Conservation (phyloP, 768 basidiomycete genomes). For the Tulasnella sp. region DNA sequence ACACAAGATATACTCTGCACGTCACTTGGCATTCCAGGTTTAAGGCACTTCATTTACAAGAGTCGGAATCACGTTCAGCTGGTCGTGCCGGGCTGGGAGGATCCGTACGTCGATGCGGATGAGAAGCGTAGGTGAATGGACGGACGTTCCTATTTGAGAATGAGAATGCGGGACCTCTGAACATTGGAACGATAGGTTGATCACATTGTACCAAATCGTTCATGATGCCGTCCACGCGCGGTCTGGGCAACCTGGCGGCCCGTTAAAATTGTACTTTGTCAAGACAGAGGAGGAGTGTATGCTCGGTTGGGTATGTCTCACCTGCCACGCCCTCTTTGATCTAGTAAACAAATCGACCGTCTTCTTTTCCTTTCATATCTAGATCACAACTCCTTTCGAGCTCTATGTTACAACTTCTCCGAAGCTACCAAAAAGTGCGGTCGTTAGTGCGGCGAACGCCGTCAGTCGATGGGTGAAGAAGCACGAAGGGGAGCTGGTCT, state of each 20-base stretch:
- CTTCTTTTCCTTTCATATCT: not conserved
- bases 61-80: slow-evolving; percentile 85
- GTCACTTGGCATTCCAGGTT: slow-evolving; percentile 79
- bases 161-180: not conserved
- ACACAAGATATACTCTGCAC: slow-evolving; percentile 57
- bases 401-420: slow-evolving; percentile 82
- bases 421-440: slow-evolving; percentile 76
- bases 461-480: slow-evolving; percentile 89
- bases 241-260: slow-evolving; percentile 67
- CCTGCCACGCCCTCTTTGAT: not conserved
- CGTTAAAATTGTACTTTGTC: slow-evolving; percentile 83
- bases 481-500: slow-evolving; percentile 76
- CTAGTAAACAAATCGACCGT: not conserved
- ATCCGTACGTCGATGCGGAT: slow-evolving; percentile 64
- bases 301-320: slow-evolving; percentile 83
- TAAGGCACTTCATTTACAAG: slow-evolving; percentile 95
- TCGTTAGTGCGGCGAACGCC: slow-evolving; percentile 82
- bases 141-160: not conserved
- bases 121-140: slow-evolving; percentile 38
- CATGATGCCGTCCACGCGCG: slow-evolving; percentile 89
- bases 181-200: slow-evolving; percentile 49
- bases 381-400: slow-evolving; percentile 95
- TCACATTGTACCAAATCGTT: slow-evolving; percentile 81
- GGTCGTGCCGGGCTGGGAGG: slow-evolving; percentile 80
- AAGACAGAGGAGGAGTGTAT: slow-evolving; percentile 82